Conservation (phyloP, 805 yeast genomes). For the Yarrowia bubula region DNA sequence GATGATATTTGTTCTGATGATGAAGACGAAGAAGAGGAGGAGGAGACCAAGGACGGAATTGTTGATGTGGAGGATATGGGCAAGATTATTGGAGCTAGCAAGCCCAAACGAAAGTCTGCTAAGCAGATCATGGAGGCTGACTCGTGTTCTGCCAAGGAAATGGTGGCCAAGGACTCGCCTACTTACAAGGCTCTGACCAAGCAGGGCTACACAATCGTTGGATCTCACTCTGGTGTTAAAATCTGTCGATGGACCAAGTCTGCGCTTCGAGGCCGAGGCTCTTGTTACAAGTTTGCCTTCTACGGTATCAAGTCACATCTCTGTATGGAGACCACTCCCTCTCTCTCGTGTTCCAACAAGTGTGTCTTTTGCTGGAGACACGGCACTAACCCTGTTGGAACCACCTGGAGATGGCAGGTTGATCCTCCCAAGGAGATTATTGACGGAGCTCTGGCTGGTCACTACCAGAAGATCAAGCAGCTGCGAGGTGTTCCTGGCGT, state of each 20-base stretch:
- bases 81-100: conserved; percentile 45
- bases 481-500: conserved; percentile 96
- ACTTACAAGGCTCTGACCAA: conserved; percentile 84
- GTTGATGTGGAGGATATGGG: conserved; percentile 93
- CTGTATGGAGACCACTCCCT: conserved; percentile 95
- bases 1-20: conserved; percentile 57
- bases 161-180: conserved; percentile 89
- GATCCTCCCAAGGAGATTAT: conserved; percentile 83
- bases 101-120: conserved; percentile 28
- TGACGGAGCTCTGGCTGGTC: conserved; percentile 84
- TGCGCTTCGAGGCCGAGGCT: conserved; percentile 89
- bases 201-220: conserved; percentile 91
- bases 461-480: conserved; percentile 87
- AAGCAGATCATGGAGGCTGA: conserved; percentile 18
- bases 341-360: conserved; percentile 88
- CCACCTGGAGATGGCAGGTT: conserved; percentile 94
- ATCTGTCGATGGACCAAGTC: conserved; percentile 96
- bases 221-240: conserved; percentile 92
- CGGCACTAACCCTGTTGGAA: conserved; percentile 95
- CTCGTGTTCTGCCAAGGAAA: conserved; percentile 54
- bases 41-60: conserved; percentile 44
- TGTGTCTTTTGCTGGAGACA: conserved; percentile 98
- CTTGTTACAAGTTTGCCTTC: conserved; percentile 88
- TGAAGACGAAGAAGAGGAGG: conserved; percentile 38
- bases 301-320: conserved; percentile 87